Conservation (phyloP, 306 rosid genomes). For the Corylus heterophylla region DNA sequence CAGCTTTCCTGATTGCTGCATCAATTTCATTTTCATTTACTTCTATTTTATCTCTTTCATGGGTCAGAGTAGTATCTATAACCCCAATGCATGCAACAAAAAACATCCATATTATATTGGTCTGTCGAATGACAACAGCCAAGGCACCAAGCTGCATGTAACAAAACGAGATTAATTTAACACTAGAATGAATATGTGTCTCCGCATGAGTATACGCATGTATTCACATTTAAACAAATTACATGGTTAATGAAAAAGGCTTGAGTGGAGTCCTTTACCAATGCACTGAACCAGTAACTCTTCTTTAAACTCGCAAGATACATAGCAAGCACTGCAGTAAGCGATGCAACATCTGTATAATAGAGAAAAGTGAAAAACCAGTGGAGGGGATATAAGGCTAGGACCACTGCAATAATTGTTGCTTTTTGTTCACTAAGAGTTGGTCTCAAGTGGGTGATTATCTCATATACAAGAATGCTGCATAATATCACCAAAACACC, state of each 20-base stretch:
- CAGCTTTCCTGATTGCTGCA: slow-evolving; percentile 26
- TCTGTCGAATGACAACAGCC: slow-evolving; percentile 81
- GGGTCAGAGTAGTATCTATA: slow-evolving; percentile 49
- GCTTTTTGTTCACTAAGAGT: slow-evolving; percentile 60
- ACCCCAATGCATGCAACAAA: slow-evolving; percentile 77
- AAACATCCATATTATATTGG: slow-evolving; percentile 86
- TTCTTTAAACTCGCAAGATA: slow-evolving; percentile 80
- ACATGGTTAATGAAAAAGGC: neutral
- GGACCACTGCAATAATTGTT: slow-evolving; percentile 56
- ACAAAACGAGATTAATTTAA: slow-evolving; percentile 30
- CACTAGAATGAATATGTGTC: neutral
- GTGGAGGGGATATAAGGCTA: slow-evolving; percentile 80
- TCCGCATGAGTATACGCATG: neutral
- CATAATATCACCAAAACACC: slow-evolving; percentile 68
- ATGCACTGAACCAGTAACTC: slow-evolving; percentile 75
- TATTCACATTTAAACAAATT: neutral
- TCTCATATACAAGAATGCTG: slow-evolving; percentile 65
- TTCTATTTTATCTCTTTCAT: slow-evolving; percentile 30
- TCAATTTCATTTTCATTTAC: slow-evolving; percentile 36
- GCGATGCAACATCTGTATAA: slow-evolving; percentile 88
- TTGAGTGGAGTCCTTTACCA: slow-evolving; percentile 54
- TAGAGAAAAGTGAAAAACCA: slow-evolving; percentile 94
- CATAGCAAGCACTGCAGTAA: slow-evolving; percentile 77
- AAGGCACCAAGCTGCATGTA: slow-evolving; percentile 63
- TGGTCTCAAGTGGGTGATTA: slow-evolving; percentile 70